These are phyloP conservation scores for Posidonia oceanica DNA, from an alignment of 116 monocot genomes.

Conservation along the genomic window DNA sequence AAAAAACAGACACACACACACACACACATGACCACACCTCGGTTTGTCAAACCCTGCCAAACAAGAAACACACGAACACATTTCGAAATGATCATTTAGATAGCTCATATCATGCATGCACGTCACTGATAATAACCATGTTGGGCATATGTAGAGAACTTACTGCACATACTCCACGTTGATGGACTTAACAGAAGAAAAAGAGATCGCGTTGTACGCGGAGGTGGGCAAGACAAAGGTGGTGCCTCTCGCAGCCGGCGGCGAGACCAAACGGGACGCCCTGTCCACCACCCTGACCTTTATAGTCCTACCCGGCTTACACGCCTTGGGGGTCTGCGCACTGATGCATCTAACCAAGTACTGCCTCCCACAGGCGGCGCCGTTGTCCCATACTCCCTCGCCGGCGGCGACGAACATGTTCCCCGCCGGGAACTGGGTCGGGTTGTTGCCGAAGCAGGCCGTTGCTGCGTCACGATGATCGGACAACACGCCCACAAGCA, in stretches of 20 bases:
- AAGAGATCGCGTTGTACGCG: constrained; percentile 23
- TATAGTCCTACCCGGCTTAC: constrained; percentile 11
- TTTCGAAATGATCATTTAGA: too few relatives aligned
- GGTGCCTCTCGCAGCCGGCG: constrained; percentile 16
- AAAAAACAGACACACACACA: too few relatives aligned
- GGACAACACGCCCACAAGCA: too few relatives aligned
- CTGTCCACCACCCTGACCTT: constrained; percentile 27
- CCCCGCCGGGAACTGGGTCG: constrained; percentile 33
- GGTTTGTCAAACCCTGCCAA: too few relatives aligned
- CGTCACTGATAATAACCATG: too few relatives aligned
- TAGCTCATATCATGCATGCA: too few relatives aligned
- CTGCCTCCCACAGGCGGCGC: constrained; percentile 42
- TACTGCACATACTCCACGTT: constrained; percentile 44
- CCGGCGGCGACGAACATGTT: constrained; percentile 45
- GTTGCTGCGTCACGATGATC: constrained; percentile 17
- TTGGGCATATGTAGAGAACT: too few relatives aligned
- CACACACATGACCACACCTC: too few relatives aligned
- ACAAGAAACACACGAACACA: too few relatives aligned
- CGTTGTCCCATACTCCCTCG: constrained; percentile 50
- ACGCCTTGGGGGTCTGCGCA: constrained; percentile 17
- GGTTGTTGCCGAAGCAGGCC: constrained; percentile 28
- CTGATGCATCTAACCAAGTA: constrained; percentile 46
- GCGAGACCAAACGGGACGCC: constrained; percentile 15
- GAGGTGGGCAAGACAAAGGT: constrained; percentile 26
- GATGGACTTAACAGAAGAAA: constrained; percentile 9